Evolutionary conservation across 2,329 filamentous ascomycete genomes (phyloP).

Genomic region (Alternaria dauci): DNA sequence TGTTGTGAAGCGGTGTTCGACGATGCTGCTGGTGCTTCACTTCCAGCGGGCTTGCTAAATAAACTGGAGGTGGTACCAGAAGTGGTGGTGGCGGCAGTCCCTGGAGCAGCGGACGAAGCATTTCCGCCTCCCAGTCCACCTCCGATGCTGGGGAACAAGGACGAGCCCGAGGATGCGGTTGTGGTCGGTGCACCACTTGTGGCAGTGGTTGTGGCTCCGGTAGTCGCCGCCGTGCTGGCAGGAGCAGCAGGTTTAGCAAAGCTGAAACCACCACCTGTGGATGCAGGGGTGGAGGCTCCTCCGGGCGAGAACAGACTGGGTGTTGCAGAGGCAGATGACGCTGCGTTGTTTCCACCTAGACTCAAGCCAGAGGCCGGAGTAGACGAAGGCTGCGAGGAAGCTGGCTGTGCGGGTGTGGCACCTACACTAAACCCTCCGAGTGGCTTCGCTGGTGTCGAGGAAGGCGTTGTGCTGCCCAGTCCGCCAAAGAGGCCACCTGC

Average conservation of each 20-base stretch:
- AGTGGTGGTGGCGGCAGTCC: constrained; percentile 22
- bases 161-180: constrained; percentile 27
- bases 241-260: constrained; percentile 27
- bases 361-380: constrained; percentile 23
- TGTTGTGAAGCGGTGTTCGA: constrained; percentile 39
- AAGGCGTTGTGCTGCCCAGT: constrained; percentile 39
- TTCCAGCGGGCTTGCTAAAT: constrained; percentile 35
- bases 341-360: constrained; percentile 34
- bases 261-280: constrained; percentile 27
- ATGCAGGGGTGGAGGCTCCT: constrained; percentile 18
- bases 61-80: constrained; percentile 24
- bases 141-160: constrained; percentile 31
- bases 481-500: constrained; percentile 35
- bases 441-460: constrained; percentile 43
- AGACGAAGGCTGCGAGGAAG: constrained; percentile 32
- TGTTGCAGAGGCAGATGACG: constrained; percentile 34
- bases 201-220: constrained; percentile 30
- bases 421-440: constrained; percentile 38
- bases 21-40: constrained; percentile 26
- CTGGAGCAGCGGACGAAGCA: constrained; percentile 29
- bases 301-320: constrained; percentile 34
- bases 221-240: constrained; percentile 28
- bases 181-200: constrained; percentile 26
- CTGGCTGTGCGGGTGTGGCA: constrained; percentile 35
- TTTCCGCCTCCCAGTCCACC: constrained; percentile 28